A percentile compares a stretch with the other conserved stretches of the same genome.
Evolutionary conservation across 164 flowering plant species (phyloP).

Genomic region (Dillenia turbinata): DNA sequence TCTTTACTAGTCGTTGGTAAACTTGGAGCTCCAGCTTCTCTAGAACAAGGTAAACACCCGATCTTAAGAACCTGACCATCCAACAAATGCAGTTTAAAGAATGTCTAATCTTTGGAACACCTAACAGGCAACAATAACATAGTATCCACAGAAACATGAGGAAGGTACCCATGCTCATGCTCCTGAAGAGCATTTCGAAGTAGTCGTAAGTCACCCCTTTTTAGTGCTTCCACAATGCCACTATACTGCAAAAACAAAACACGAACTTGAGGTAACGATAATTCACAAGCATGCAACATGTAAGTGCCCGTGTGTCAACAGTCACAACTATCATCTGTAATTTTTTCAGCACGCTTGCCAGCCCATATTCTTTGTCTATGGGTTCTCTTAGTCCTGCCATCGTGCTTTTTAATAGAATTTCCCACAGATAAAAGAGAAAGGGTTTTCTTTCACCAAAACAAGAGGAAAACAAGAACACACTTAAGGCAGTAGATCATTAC

Average conservation of each 20-base stretch:
- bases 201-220: slow-evolving; percentile 90
- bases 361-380: no score
- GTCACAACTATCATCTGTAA: no score
- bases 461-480: not conserved
- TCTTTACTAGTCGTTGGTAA: slow-evolving; percentile 88
- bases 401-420: not conserved
- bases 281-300: not conserved
- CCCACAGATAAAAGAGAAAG: not conserved
- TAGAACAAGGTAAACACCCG: slow-evolving; percentile 94
- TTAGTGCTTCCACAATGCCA: slow-evolving; percentile 65
- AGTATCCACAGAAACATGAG: not conserved
- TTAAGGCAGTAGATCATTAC: slow-evolving; percentile 27
- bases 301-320: no score
- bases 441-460: not conserved
- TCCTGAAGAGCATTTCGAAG: slow-evolving; percentile 82
- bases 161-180: slow-evolving; percentile 70
- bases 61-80: slow-evolving; percentile 71
- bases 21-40: slow-evolving; percentile 99
- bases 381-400: no score
- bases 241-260: slow-evolving; percentile 43
- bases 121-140: not conserved
- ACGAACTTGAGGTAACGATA: not conserved
- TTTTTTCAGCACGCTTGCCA: no score
- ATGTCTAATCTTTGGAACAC: not conserved
- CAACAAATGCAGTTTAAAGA: slow-evolving; percentile 2